A percentile compares a stretch with the other conserved stretches of the same genome.
phyloP scores from a whole-genome alignment of 495 filamentous ascomycete genomes.

The Staphylotrichum longicolle region DNA sequence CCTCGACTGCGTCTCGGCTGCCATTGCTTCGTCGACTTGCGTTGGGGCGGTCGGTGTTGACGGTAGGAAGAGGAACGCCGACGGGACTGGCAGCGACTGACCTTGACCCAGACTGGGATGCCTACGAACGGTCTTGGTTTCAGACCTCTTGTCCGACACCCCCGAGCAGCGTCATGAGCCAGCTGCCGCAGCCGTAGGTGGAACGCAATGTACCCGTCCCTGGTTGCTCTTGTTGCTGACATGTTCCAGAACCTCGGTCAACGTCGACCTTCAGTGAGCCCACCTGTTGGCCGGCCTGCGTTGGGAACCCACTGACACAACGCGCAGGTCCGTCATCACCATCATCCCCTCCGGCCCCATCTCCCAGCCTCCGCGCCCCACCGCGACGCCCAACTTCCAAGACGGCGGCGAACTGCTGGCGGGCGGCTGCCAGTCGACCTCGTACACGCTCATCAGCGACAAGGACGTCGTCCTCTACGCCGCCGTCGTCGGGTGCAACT shows the following conservation, averaged over 20 bases:
- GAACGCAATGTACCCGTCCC: no score
- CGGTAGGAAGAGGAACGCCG: not conserved
- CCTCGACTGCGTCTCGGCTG: constrained; percentile 27
- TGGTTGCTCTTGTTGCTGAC: not conserved
- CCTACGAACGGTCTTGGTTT: constrained; percentile 27
- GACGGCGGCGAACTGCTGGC: constrained; percentile 20
- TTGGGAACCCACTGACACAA: not conserved
- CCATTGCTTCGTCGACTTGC: constrained; percentile 28
- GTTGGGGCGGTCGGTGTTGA: constrained; percentile 14
- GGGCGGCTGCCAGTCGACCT: constrained; percentile 20
- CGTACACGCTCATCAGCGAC: constrained; percentile 27
- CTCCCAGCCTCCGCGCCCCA: constrained; percentile 2
- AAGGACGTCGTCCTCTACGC: constrained; percentile 27
- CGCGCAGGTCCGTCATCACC: constrained; percentile 15
- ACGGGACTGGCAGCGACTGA: not conserved
- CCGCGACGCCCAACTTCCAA: constrained; percentile 14
- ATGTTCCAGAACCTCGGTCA: constrained; percentile 16
- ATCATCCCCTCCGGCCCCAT: constrained; percentile 18
- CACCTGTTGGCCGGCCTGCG: no score
- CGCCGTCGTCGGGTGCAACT: constrained; percentile 28
- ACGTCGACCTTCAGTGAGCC: constrained; percentile 20
- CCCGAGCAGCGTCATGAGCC: constrained; percentile 21
- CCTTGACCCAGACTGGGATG: constrained; percentile 21
- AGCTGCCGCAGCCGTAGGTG: constrained; percentile 24
- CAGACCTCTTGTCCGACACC: constrained; percentile 23